A percentile compares a stretch with the other conserved stretches of the same genome.
Conservation (phyloP, 2,329 filamentous ascomycete species). For the Fusarium concolor region DNA sequence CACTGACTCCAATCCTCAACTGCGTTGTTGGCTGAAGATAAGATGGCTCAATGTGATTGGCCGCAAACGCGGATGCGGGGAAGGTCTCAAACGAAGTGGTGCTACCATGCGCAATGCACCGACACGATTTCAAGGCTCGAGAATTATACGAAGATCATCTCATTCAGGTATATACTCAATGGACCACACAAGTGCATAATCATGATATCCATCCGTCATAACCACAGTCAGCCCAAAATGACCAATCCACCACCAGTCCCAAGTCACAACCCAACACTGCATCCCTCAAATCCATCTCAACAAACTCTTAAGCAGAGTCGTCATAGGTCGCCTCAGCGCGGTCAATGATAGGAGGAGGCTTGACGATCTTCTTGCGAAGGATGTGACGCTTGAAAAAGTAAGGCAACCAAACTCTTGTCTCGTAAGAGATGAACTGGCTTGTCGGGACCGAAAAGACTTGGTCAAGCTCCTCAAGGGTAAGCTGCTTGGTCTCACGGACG, state of each 20-base stretch:
- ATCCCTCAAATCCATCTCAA: background rate
- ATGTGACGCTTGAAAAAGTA: slow-evolving; percentile 55
- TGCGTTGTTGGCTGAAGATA: too few species aligned
- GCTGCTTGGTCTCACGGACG: slow-evolving; percentile 63
- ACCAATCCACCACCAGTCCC: background rate
- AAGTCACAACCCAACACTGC: accelerated
- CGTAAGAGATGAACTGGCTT: slow-evolving; percentile 48
- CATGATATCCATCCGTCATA: too few species aligned
- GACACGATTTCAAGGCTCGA: too few species aligned
- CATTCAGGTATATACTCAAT: background rate
- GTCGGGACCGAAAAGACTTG: slow-evolving; percentile 51
- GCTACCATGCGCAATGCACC: too few species aligned
- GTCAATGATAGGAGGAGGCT: slow-evolving; percentile 50
- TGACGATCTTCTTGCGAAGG: slow-evolving; percentile 48
- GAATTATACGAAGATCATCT: background rate
- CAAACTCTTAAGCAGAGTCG: slow-evolving; percentile 4
- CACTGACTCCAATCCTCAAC: too few species aligned
- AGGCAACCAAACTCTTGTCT: slow-evolving; percentile 50
- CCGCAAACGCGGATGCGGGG: too few species aligned
- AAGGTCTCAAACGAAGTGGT: too few species aligned
- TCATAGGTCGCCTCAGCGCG: slow-evolving; percentile 18
- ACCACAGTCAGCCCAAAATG: background rate
- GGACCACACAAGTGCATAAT: too few species aligned
- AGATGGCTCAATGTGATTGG: too few species aligned
- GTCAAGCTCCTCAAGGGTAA: slow-evolving; percentile 63